Evolutionary conservation across 768 basidiomycete species (phyloP).

Genomic region (Dioszegia crocea): DNA sequence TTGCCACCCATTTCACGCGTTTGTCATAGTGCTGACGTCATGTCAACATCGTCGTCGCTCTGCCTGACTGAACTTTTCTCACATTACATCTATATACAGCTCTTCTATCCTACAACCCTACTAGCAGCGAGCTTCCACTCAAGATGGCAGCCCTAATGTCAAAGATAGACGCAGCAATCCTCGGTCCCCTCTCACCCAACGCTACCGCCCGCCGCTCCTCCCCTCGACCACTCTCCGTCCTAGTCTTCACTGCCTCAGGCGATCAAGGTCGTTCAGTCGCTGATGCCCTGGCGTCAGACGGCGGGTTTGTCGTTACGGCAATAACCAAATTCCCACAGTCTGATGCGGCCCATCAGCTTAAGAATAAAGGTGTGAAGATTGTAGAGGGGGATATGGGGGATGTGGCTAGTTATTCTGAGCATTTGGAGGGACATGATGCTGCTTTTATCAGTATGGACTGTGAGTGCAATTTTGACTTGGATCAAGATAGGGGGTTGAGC

Average conservation of each 20-base stretch:
- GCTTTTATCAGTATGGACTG: slow-evolving; percentile 25
- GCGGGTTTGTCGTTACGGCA: slow-evolving; percentile 10
- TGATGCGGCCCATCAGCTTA: slow-evolving; percentile 8
- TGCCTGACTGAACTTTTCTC: too few species aligned
- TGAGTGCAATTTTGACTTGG: slow-evolving; percentile 7
- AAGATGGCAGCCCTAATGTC: slow-evolving; percentile 14
- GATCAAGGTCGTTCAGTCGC: slow-evolving; percentile 21
- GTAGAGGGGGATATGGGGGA: slow-evolving; percentile 17
- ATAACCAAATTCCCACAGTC: slow-evolving; percentile 12
- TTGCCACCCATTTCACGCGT: too few species aligned
- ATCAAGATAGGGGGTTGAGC: background rate
- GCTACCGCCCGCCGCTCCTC: slow-evolving; percentile 5
- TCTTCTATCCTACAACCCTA: too few species aligned
- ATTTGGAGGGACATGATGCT: slow-evolving; percentile 17
- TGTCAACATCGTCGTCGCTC: too few species aligned
- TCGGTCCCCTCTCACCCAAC: slow-evolving; percentile 16
- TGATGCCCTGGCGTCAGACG: slow-evolving; percentile 11
- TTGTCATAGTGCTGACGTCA: too few species aligned
- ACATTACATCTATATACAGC: too few species aligned
- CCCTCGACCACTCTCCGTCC: slow-evolving; percentile 1
- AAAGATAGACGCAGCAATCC: slow-evolving; percentile 5
- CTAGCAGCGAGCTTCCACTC: background rate
- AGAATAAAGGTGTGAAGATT: slow-evolving; percentile 13
- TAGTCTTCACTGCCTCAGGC: slow-evolving; percentile 22
- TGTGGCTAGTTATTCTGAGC: slow-evolving; percentile 7